Percentiles rank a stretch among this genome's conserved stretches.
phyloP scores from a whole-genome alignment of 208 protist genomes.

The Acanthamoeba sp. region DNA sequence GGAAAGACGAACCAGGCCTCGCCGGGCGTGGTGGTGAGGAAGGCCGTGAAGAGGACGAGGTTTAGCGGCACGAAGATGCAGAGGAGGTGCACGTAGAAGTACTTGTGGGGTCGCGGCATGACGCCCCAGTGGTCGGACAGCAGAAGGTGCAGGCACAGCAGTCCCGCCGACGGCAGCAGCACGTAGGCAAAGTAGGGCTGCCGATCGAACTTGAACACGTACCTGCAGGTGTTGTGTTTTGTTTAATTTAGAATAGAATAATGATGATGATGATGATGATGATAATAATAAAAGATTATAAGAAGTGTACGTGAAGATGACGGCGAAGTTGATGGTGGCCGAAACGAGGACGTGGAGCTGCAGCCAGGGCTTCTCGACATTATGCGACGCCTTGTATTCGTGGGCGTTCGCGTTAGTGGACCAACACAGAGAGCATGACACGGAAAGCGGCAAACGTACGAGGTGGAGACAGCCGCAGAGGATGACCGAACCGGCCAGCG shows the following conservation, averaged over 20 bases:
- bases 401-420: not conserved
- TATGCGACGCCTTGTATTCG: not conserved
- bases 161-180: constrained; percentile 35
- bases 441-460: not conserved
- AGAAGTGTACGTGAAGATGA: constrained; percentile 36
- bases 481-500: not conserved
- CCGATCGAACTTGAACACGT: not conserved
- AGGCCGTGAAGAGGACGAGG: constrained; percentile 48
- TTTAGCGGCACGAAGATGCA: constrained; percentile 54
- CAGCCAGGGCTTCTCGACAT: constrained; percentile 34
- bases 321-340: constrained; percentile 14
- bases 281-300: not conserved
- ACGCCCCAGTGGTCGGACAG: constrained; percentile 11
- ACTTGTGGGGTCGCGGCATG: constrained; percentile 48
- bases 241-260: no score
- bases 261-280: no score
- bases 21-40: constrained; percentile 22
- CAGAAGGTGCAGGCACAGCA: constrained; percentile 14
- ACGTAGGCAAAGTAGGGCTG: constrained; percentile 71
- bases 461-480: constrained; percentile 22
- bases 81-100: constrained; percentile 54
- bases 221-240: not conserved
- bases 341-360: constrained; percentile 33
- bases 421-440: not conserved
- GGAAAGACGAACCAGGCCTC: constrained; percentile 69